Conservation (phyloP, 106 monocot genomes). For the Agapanthus africanus region DNA sequence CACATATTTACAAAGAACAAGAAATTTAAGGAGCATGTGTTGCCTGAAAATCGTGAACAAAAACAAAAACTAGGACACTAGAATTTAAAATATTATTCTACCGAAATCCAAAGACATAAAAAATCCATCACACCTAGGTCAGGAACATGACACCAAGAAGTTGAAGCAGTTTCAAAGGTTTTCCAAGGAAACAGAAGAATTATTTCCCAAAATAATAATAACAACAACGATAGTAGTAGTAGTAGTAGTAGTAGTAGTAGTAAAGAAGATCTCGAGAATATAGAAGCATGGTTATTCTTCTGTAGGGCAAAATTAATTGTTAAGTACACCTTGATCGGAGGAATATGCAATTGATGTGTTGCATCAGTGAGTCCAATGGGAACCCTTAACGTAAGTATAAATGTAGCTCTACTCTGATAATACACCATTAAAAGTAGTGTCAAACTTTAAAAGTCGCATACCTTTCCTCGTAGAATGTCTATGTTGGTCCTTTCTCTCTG, state of each 20-base stretch:
- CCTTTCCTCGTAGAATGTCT: slow-evolving; percentile 40
- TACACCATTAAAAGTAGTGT: neutral
- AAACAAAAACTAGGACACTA: neutral
- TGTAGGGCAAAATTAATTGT: too few species aligned
- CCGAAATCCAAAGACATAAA: neutral
- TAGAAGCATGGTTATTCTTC: too few species aligned
- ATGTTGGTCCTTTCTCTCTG: slow-evolving; percentile 34
- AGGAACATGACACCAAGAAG: neutral
- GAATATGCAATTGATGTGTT: too few species aligned
- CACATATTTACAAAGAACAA: slow-evolving; percentile 10
- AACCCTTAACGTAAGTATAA: neutral
- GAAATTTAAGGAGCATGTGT: too few species aligned
- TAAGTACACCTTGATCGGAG: too few species aligned
- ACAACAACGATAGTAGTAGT: neutral
- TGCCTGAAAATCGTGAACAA: too few species aligned
- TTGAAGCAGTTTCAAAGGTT: neutral
- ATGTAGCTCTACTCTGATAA: neutral
- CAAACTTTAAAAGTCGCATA: slow-evolving; percentile 19
- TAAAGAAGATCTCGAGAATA: too few species aligned
- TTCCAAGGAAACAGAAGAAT: neutral
- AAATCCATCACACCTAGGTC: neutral
- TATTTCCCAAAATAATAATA: neutral
- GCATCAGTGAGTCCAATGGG: too few species aligned
- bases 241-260: too few species aligned
- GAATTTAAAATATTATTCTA: neutral